phyloP scores from a whole-genome alignment of 768 basidiomycete genomes.

The Boletellus emodensis region DNA sequence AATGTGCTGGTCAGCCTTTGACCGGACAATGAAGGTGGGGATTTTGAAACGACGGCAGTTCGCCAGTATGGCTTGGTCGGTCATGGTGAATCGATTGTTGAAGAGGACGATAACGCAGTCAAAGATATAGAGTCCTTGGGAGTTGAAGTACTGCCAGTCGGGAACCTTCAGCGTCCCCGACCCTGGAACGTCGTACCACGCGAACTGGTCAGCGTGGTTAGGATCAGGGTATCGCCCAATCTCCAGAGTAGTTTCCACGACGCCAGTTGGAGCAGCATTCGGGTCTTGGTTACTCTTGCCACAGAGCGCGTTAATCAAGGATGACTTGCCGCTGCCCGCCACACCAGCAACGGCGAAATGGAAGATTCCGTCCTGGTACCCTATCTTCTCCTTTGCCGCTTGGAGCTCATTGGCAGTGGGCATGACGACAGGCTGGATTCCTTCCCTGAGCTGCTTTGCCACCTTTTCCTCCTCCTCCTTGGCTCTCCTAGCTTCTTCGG shows the following conservation, averaged over 20 bases:
- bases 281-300: conserved; percentile 25
- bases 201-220: conserved; percentile 19
- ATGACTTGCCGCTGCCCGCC: conserved; percentile 31
- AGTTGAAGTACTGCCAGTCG: conserved; percentile 38
- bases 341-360: conserved; percentile 31
- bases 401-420: conserved; percentile 26
- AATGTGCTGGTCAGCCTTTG: conserved; percentile 35
- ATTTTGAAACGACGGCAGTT: conserved; percentile 33
- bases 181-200: conserved; percentile 39
- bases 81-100: conserved; percentile 34
- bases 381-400: conserved; percentile 22
- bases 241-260: conserved; percentile 32
- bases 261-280: conserved; percentile 29
- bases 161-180: conserved; percentile 34
- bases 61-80: conserved; percentile 33
- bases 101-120: conserved; percentile 35
- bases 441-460: conserved; percentile 23
- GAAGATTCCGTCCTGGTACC: conserved; percentile 28
- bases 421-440: conserved; percentile 29
- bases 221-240: conserved; percentile 30
- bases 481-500: conserved; percentile 21
- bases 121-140: conserved; percentile 36
- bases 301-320: conserved; percentile 33
- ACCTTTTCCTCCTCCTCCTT: conserved; percentile 18
- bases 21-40: conserved; percentile 35